Evolutionary conservation across 2,329 filamentous ascomycete species (phyloP), one percentile per base, ranked within the genome.

Genomic region (Chaetothyriales sp.): DNA sequence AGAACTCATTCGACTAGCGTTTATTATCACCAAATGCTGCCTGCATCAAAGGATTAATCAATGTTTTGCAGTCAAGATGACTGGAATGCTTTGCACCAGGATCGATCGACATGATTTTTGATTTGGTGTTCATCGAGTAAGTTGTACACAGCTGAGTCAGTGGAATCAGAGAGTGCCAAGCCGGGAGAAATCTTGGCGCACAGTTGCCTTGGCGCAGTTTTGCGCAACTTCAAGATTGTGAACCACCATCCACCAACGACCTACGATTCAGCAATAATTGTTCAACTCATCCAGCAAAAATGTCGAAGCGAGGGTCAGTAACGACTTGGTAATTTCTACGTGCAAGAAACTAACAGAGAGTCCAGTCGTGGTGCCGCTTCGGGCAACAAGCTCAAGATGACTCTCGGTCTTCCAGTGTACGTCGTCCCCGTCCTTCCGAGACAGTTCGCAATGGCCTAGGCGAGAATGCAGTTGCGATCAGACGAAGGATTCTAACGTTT

Each of bases 311-410:
- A 59, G 58, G 58, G 58, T 60, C 55, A 45, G 57, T 55, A 3
- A 22, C 15, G 9, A 18, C 20, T 10, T 9, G 15, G 43, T n/a
- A 28, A n/a, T 42, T 7, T 19, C 39, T 15, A 28, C 36, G 44
- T 43, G 28, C 12, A 25, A 46, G 32, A 28, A 51, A 43, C 53
- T 53, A 44, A 52, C 44, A 28, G 43, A 18, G 48, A 26, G 63
- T 45, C 47, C 22, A 79, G 77, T 71, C 75, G 79, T 68, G 77
- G 87, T 81, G 86, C 84, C 85, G 84, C 87, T 80, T 85, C 89
- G 70, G 92, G 92, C 82, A 93, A 93, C 86, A 98, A 98, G 86
- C 86, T 96, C 69, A 96, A 95, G 86, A 98, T 98, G 92, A 95
- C 92, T 74, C 87, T 98, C 76, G 92, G 87, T 95, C 88, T 98